Base-by-base conservation (phyloP, 2,329 filamentous ascomycete genomes). In the Penicillium sp. region DNA sequence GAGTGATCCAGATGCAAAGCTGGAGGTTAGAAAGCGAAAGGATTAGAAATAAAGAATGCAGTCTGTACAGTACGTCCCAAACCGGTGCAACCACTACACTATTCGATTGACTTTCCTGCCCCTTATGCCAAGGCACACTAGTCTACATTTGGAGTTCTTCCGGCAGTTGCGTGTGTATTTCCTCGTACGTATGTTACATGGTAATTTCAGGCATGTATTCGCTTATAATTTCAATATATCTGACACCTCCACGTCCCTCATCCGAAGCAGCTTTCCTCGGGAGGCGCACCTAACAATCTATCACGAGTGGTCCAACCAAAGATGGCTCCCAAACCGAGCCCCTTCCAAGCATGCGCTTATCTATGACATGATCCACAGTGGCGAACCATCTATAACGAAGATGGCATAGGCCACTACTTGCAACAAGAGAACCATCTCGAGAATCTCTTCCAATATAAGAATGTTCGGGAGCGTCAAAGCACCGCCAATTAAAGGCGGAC, bases 321-420 rank as follows among this genome's bases (percentile, higher is more conserved):
- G 37, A 42, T 50, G 48, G 48, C 48, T n/a, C n/a, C 49, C 29
- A 26, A 51, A 44, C 29, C 38, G 37, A 37, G 49, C 49, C 6
- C 39, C 49, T 43, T 51, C 45, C 5, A 8, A 37, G 8, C 13
- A 24, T 18, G 29, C 43, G 31, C 38, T 51, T 43, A 51, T 34
- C 29, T 26, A 43, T 29, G 31, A 51, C 20, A 51, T 51, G 31
- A 43, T 51, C 49, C 29, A 35, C 16, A 43, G 49, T 43, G 31
- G 39, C 5, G 39, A 51, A 18, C 31, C 16, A 51, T 35, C 38
- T 51, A 51, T 51, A 20, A 26, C 16, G 9, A 7, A 43, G 39
- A 43, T 51, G 16, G 49, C 31, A 35, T 9, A 16, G 39, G 49
- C 31, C 3, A 16, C 31, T 51, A 14, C 16, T 22, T 51, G 20